Percentiles rank a stretch among this genome's conserved stretches.
These are phyloP conservation scores for Psidium friedrichsthalianum DNA, from an alignment of 345 rosid species.

Conservation along the genomic window DNA sequence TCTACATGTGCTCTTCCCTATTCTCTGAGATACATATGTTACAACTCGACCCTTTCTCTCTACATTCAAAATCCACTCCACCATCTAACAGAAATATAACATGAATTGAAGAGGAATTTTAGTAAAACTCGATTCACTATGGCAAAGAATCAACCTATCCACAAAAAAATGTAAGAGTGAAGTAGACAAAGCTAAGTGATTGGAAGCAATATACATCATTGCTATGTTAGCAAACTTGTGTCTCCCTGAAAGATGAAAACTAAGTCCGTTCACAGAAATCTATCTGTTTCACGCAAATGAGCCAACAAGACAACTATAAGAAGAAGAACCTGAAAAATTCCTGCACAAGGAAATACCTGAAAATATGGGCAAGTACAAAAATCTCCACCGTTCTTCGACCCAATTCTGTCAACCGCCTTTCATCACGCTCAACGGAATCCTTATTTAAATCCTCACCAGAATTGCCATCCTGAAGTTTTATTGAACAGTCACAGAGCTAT, in stretches of 20 bases:
- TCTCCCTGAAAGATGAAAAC: background rate
- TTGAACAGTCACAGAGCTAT: slow-evolving; percentile 1
- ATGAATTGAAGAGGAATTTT: background rate
- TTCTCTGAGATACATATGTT: background rate
- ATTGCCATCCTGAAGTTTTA: slow-evolving; percentile 49
- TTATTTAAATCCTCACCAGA: slow-evolving; percentile 69
- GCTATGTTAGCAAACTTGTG: background rate
- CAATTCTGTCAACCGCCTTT: slow-evolving; percentile 81
- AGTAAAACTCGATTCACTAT: background rate
- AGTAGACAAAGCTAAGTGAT: background rate
- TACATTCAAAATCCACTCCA: background rate
- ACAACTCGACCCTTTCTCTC: background rate
- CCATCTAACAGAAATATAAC: background rate
- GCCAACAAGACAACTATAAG: background rate
- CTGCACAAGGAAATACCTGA: slow-evolving; percentile 34
- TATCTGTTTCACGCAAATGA: background rate
- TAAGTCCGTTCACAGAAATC: background rate
- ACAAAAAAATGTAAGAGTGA: background rate
- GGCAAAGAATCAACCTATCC: background rate
- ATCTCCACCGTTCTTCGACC: slow-evolving; percentile 89
- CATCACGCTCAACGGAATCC: slow-evolving; percentile 75
- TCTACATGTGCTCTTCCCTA: no score
- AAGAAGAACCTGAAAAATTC: background rate
- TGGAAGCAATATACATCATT: background rate
- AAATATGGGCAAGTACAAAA: slow-evolving; percentile 83